Evolutionary conservation across 768 basidiomycete species (phyloP).

Genomic region (Psilocybe subaeruginosa): DNA sequence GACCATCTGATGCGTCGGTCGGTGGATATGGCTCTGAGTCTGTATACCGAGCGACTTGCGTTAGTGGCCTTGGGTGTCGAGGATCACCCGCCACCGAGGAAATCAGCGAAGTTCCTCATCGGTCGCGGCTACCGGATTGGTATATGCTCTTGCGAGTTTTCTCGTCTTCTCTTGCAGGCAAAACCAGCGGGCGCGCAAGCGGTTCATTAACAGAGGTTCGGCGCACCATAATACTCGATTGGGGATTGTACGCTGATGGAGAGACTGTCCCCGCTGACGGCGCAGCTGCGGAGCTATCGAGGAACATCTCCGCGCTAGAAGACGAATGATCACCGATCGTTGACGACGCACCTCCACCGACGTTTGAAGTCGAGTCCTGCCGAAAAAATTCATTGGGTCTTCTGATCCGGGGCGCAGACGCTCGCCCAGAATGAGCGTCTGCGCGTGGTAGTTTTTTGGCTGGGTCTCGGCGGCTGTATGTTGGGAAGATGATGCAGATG

Average conservation of each 20-base stretch:
- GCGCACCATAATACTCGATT: conserved; percentile 18
- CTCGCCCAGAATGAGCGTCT: conserved; percentile 78
- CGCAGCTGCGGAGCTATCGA: conserved; percentile 19
- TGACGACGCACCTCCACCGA: conserved; percentile 2
- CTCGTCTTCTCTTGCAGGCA: conserved; percentile 35
- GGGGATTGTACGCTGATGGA: conserved; percentile 31
- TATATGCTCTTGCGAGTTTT: conserved; percentile 29
- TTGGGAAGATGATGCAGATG: not conserved
- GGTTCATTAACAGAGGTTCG: conserved; percentile 10
- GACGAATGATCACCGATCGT: conserved; percentile 2
- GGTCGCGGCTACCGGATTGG: conserved; percentile 23
- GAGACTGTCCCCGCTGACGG: conserved; percentile 9
- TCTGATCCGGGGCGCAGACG: conserved; percentile 68
- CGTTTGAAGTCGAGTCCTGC: conserved; percentile 19
- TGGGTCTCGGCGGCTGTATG: conserved; percentile 15
- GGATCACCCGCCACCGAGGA: not conserved
- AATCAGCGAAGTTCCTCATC: conserved; percentile 16
- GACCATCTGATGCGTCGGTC: conserved; percentile 17
- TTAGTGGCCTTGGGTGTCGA: not conserved
- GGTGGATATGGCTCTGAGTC: conserved; percentile 8
- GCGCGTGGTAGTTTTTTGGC: conserved; percentile 82
- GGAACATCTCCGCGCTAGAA: conserved; percentile 26
- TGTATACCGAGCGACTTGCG: conserved; percentile 11
- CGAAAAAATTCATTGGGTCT: conserved; percentile 42
- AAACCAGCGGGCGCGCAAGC: conserved; percentile 17